Base-by-base conservation (phyloP, 225 moss, liverwort and hornwort genomes). In the Sphagnum tenellum region DNA sequence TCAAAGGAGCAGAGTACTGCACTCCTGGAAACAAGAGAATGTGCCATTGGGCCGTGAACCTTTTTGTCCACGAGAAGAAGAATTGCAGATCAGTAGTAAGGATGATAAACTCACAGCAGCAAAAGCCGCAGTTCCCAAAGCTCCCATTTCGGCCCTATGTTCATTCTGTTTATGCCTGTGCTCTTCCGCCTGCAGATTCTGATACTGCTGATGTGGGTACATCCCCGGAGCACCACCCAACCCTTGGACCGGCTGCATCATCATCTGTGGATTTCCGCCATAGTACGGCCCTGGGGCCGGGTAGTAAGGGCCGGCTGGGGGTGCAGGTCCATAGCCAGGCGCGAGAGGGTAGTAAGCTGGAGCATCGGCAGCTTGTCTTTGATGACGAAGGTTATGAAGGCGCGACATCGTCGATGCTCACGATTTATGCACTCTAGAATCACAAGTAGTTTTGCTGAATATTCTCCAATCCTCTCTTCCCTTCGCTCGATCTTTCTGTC, bases 121-220 rank as follows among this genome's bases (percentile, higher is more conserved):
- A 46, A 71, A 51, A 7, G 65, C 64, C 2, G 50, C 71, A 12
- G 71, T 58, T 49, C 64, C 71, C 58, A 65, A 59, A 50, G 71
- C 71, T 13, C 64, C 71, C 64, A 56, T 56, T 9, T 71, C 71
- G 44, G 64, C 65, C 57, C n/a, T 45, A 58, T 65, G 65, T 50
- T 71, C 71, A 58, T 71, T 57, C 64, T 49, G 58, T 64, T 49
- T 64, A 59, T 52, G 71, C 65, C 59, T 44, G 44, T 64, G 50
- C 50, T 60, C 58, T 9, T 65, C 50, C 11, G 57, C 64, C 50
- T 71, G 71, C 60, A 60, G 29, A 44, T 60, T 14, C 60, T 60
- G 45, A 5, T 5, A 13, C 13, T 60, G 14, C 60, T 60, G 60
- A 13, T 9, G 13, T 60, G 12, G n/a, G 45, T 60, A 60, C 9